Conservation (phyloP, 306 rosid genomes). For the Senna siamea region DNA sequence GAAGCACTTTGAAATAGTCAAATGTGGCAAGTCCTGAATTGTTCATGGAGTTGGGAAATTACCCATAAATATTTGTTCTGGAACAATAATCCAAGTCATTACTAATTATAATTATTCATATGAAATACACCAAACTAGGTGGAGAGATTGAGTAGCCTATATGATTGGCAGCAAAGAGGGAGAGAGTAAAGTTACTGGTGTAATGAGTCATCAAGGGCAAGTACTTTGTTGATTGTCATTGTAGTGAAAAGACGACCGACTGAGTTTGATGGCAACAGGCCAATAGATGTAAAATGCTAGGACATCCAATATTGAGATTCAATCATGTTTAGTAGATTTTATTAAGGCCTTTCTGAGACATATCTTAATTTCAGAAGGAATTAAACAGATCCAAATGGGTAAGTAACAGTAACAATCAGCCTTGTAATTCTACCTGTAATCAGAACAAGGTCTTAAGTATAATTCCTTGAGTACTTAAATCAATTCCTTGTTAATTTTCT, state of each 20-base stretch:
- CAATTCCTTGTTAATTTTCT: neutral
- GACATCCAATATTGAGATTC: no score
- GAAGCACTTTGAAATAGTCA: neutral
- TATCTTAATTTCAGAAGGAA: no score
- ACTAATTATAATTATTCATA: neutral
- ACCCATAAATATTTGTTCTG: neutral
- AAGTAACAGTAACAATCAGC: neutral
- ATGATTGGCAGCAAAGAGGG: neutral
- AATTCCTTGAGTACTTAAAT: conserved; percentile 1
- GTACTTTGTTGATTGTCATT: no score
- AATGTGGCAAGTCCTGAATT: neutral
- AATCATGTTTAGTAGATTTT: no score
- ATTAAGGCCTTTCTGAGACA: no score
- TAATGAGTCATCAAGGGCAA: neutral
- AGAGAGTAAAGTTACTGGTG: neutral
- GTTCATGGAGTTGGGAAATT: neutral
- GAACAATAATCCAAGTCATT: neutral
- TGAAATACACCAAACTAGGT: no score
- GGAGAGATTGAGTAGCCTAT: neutral
- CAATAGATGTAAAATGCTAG: neutral
- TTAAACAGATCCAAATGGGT: neutral
- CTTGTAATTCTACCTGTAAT: neutral
- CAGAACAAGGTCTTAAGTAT: conserved; percentile 14
- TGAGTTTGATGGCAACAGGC: no score
- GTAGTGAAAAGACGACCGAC: neutral